Evolutionary conservation across 2,329 filamentous ascomycete genomes (phyloP).

Genomic region (Nemania serpens): DNA sequence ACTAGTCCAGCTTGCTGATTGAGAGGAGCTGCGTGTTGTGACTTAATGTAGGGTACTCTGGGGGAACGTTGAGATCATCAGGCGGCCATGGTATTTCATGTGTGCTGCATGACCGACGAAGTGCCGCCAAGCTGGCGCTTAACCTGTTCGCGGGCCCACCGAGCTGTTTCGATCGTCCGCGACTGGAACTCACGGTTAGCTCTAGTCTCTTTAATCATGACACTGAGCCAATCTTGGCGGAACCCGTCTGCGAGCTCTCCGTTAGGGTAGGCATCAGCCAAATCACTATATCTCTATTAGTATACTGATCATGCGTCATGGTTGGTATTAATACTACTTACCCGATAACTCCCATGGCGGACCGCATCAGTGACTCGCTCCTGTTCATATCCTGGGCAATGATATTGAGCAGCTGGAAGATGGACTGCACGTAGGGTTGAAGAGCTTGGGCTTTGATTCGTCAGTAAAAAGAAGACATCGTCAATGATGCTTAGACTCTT

Average conservation of each 20-base stretch:
- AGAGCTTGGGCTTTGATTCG: slow-evolving; percentile 65
- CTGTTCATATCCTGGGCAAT: slow-evolving; percentile 84
- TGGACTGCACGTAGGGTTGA: slow-evolving; percentile 77
- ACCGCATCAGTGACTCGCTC: slow-evolving; percentile 87
- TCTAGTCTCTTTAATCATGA: slow-evolving; percentile 90
- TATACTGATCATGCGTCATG: not conserved
- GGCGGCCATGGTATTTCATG: slow-evolving; percentile 42
- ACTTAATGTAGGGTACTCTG: slow-evolving; percentile 25
- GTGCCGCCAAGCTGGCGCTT: slow-evolving; percentile 78
- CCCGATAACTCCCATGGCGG: slow-evolving; percentile 98
- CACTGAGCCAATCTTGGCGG: slow-evolving; percentile 87
- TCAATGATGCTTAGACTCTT: slow-evolving; percentile 41
- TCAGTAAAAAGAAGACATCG: slow-evolving; percentile 34
- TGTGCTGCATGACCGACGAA: slow-evolving; percentile 57
- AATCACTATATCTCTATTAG: slow-evolving; percentile 66
- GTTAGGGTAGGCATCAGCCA: slow-evolving; percentile 90
- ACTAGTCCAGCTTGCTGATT: slow-evolving; percentile 34
- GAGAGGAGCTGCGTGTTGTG: slow-evolving; percentile 38
- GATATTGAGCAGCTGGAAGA: slow-evolving; percentile 84
- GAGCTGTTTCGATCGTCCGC: slow-evolving; percentile 90
- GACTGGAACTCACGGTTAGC: slow-evolving; percentile 83
- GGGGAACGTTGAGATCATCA: slow-evolving; percentile 26
- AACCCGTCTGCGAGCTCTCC: slow-evolving; percentile 85
- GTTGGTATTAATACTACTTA: slow-evolving; percentile 51
- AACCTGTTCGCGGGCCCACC: slow-evolving; percentile 96